Conservation (phyloP, 1,284 basidiomycete species). For the Anthracocystis walkeri region DNA sequence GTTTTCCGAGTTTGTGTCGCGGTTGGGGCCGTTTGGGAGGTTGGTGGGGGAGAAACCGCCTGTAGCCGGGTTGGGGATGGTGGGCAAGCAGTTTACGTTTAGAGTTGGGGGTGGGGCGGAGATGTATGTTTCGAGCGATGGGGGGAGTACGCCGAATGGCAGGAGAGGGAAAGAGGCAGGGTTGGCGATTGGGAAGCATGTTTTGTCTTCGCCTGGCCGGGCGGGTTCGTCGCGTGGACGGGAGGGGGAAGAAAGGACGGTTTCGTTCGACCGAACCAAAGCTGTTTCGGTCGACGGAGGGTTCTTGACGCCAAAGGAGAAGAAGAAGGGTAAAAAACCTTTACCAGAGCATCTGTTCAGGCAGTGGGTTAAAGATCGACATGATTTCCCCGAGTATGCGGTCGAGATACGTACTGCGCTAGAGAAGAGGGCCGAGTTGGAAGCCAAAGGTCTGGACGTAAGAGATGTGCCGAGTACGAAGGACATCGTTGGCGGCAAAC, state of each 20-base stretch:
- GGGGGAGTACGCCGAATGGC: conserved; percentile 18
- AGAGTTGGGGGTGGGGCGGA: conserved; percentile 36
- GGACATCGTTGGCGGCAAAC: conserved; percentile 15
- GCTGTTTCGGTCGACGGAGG: conserved; percentile 24
- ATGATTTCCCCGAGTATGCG: conserved; percentile 21
- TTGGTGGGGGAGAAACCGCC: conserved; percentile 34
- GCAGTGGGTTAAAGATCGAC: conserved; percentile 27
- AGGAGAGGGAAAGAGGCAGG: conserved; percentile 4
- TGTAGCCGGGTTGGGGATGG: conserved; percentile 29
- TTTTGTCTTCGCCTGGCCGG: conserved; percentile 12
- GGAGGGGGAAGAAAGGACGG: neutral
- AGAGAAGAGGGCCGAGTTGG: conserved; percentile 22
- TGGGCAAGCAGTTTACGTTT: conserved; percentile 49
- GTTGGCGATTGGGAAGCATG: conserved; percentile 23
- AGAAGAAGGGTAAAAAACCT: conserved; percentile 27
- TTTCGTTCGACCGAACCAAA: conserved; percentile 28
- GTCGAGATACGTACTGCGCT: conserved; percentile 23
- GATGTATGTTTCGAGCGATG: conserved; percentile 43
- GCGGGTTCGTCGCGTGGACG: neutral
- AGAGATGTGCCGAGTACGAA: conserved; percentile 7
- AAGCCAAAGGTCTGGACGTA: conserved; percentile 14
- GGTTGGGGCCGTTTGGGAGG: conserved; percentile 80
- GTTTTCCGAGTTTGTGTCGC: conserved; percentile 79
- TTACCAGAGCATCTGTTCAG: conserved; percentile 33
- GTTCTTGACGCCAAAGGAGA: conserved; percentile 32